phyloP scores from a whole-genome alignment of 2,329 filamentous ascomycete species.

The Lasiodiplodia sp. region DNA sequence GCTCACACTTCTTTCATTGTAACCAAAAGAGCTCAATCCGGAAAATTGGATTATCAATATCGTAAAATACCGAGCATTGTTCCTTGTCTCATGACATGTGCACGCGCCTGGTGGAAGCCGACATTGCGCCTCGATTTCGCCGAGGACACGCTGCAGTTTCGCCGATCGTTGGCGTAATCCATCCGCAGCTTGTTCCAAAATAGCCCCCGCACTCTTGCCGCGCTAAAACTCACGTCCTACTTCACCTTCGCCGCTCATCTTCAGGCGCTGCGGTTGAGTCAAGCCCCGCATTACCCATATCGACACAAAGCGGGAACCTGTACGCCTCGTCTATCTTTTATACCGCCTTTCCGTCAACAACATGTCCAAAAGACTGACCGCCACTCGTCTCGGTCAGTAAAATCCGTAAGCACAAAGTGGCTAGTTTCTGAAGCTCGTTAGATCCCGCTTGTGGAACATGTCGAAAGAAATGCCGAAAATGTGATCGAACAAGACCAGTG shows the following conservation, averaged over 20 bases:
- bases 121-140: background rate
- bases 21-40: background rate
- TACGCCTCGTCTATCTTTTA: background rate
- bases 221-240: background rate
- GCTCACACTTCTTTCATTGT: background rate
- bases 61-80: background rate
- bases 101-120: background rate
- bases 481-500: constrained; percentile 32
- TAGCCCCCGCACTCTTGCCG: background rate
- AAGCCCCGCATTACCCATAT: background rate
- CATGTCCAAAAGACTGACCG: constrained; percentile 25
- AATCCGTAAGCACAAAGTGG: background rate
- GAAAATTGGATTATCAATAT: background rate
- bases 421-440: background rate
- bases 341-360: background rate
- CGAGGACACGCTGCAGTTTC: background rate
- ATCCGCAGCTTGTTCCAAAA: background rate
- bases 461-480: constrained; percentile 33
- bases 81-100: background rate
- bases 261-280: background rate
- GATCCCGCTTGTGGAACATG: constrained; percentile 34
- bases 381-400: constrained; percentile 18
- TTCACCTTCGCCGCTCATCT: background rate
- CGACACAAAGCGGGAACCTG: background rate
- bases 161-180: background rate